Base-by-base conservation (phyloP, 2,329 filamentous ascomycete genomes). In the Cercospora sesami region DNA sequence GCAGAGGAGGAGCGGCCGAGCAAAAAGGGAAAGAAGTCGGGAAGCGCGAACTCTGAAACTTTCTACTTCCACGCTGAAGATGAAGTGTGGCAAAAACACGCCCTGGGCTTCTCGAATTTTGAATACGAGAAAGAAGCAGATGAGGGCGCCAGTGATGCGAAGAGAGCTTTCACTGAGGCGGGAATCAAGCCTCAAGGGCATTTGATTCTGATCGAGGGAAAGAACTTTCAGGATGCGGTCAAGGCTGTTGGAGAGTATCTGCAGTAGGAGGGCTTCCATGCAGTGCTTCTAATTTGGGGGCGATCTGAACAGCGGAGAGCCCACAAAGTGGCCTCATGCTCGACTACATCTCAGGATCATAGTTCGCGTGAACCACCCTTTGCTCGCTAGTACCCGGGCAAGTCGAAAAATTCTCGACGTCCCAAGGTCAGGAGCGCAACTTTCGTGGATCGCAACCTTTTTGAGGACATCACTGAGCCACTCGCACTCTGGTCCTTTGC, bases 11-110 rank as follows among this genome's bases (percentile, higher is more conserved):
- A 83, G 6, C 82, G 83, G 42, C 85, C 89, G 71, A 62, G 84
- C 73, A 94, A 91, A 81, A 87, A 84, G 70, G 89, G 86, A 78
- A 80, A 84, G 66, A 86, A 86, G 78, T 86, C 80, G 55, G 78
- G 71, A 68, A 83, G 85, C 62, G 81, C 71, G n/a, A 73, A 70
- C 3, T 72, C 83, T 8, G 86, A 91, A 74, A 84, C 87, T 36
- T 96, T 93, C 81, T 96, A 94, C 81, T 99, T 98, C 84, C 95
- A 99, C 78, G 91, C 93, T 0, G 95, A 99, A 81, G 95, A 99
- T 77, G 95, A 98, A 83, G 87, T 94, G 62, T 81, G 97, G 75
- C 89, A 95, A 72, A 89, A 88, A 76, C 86, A 94, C 80, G 91
- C 93, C 2, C 69, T 88, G 45, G 92, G 88, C 14, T 83, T 86